Evolutionary conservation across 257 asterid genomes (phyloP), one percentile per base, ranked within the genome.

Genomic region (Rhazya stricta): DNA sequence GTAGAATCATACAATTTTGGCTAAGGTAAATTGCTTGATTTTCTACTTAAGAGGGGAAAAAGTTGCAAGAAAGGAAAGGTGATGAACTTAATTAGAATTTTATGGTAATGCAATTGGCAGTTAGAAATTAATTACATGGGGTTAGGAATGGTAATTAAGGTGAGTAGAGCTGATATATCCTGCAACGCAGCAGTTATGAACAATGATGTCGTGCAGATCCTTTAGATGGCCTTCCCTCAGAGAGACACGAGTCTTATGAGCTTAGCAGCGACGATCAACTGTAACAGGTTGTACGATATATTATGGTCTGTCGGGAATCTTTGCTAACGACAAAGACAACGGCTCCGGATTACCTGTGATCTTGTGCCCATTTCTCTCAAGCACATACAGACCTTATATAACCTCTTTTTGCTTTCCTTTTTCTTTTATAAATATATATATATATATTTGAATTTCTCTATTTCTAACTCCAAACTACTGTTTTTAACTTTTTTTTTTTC

Each of bases 281-380:
- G 81, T 76, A 67, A 80, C 71, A 76, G 74, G 78, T 53, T 76
- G 83, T 76, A 76, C 83, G 45, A 76, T 53, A 70, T 71, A 72
- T 42, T 54, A 67, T 72, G 83, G 75, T 76, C 58, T 76, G 83
- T 71, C 80, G 80, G 80, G 75, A 66, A 76, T 54, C 72, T 72
- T 76, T 62, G 79, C 65, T 71, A 65, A 54, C 51, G 50, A 65
- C 77, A 72, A 78, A 50, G 70, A 71, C 76, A 71, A 53, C 15
- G 9, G 43, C 53, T 70, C 71, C 65, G 67, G 79, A 41, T 76
- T 41, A 56, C 67, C 37, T 67, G 79, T 68, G 74, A 69, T 57
- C 8, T 66, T 42, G 72, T 53, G 39, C 18, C 63, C 6, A 54
- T 15, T 57, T 71, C 70, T 68, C 41, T 68, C 50, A 9, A 7